phyloP scores from a whole-genome alignment of 768 basidiomycete genomes.

The Russula emetica region DNA sequence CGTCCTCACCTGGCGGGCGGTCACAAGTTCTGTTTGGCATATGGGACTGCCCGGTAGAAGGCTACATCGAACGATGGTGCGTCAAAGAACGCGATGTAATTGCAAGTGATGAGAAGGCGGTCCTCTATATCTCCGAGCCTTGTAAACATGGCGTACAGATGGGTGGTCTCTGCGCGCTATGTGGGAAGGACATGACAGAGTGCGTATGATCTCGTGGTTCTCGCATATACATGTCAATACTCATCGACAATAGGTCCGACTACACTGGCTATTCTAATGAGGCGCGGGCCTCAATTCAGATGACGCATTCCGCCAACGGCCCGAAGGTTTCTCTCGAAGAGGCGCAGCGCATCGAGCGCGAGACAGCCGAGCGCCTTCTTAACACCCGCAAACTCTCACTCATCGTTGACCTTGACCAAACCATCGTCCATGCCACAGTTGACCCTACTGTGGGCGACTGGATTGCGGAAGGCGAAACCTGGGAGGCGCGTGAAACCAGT shows the following conservation, averaged over 20 bases:
- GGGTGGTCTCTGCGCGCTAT: slow-evolving; percentile 87
- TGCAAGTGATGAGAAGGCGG: slow-evolving; percentile 50
- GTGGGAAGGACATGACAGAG: slow-evolving; percentile 94
- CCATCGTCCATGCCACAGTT: slow-evolving; percentile 96
- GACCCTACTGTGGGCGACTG: slow-evolving; percentile 98
- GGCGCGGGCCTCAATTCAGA: slow-evolving; percentile 82
- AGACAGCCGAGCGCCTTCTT: slow-evolving; percentile 76
- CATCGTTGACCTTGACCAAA: slow-evolving; percentile 98
- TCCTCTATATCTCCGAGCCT: slow-evolving; percentile 74
- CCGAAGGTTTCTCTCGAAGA: slow-evolving; percentile 91
- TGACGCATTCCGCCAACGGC: slow-evolving; percentile 89
- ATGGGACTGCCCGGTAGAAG: slow-evolving; percentile 88
- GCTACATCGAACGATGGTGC: slow-evolving; percentile 68
- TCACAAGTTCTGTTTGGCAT: slow-evolving; percentile 77
- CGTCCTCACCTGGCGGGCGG: slow-evolving; percentile 42
- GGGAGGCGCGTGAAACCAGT: slow-evolving; percentile 58
- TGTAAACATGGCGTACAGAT: slow-evolving; percentile 95
- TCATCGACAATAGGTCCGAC: slow-evolving; percentile 53
- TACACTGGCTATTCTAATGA: slow-evolving; percentile 87
- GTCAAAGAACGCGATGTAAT: slow-evolving; percentile 62
- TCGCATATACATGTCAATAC: slow-evolving; percentile 18
- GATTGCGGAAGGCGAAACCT: slow-evolving; percentile 80
- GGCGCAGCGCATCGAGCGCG: slow-evolving; percentile 82
- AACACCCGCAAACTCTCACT: slow-evolving; percentile 77
- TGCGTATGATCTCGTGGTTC: slow-evolving; percentile 38